Conservation (phyloP, 345 rosid genomes). For the Bruguiera parviflora region DNA sequence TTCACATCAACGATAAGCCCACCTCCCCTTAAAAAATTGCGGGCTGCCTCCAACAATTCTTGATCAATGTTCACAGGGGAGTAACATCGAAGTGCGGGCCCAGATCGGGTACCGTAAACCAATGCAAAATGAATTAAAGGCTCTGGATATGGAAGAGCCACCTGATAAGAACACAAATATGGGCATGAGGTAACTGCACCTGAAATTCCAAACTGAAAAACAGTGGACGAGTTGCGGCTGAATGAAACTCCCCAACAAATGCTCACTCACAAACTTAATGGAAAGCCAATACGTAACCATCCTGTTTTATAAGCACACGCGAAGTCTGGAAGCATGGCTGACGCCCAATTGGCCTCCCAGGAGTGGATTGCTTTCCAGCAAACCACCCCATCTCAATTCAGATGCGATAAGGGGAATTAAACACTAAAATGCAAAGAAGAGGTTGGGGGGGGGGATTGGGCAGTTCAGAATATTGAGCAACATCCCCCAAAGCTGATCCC, state of each 20-base stretch:
- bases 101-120: constrained; percentile 72
- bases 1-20: constrained; percentile 60
- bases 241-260: not conserved
- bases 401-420: not conserved
- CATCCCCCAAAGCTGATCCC: too few relatives aligned
- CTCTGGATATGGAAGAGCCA: constrained; percentile 61
- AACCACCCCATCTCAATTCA: not conserved
- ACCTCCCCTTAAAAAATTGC: constrained; percentile 59
- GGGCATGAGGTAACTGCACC: not conserved
- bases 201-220: not conserved
- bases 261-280: too few relatives aligned
- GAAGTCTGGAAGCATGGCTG: too few relatives aligned
- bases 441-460: too few relatives aligned
- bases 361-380: not conserved
- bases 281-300: too few relatives aligned
- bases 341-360: too few relatives aligned
- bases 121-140: constrained; percentile 75
- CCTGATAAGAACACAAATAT: constrained; percentile 29
- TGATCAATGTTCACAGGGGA: constrained; percentile 71
- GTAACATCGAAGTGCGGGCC: constrained; percentile 75
- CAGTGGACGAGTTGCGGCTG: not conserved
- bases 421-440: not conserved
- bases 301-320: too few relatives aligned
- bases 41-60: constrained; percentile 77
- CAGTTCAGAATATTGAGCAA: too few relatives aligned